Evolutionary conservation across 1,139 yeast genomes (phyloP), one percentile per base, ranked within the genome.

Genomic region (Chernovozyma aurita): DNA sequence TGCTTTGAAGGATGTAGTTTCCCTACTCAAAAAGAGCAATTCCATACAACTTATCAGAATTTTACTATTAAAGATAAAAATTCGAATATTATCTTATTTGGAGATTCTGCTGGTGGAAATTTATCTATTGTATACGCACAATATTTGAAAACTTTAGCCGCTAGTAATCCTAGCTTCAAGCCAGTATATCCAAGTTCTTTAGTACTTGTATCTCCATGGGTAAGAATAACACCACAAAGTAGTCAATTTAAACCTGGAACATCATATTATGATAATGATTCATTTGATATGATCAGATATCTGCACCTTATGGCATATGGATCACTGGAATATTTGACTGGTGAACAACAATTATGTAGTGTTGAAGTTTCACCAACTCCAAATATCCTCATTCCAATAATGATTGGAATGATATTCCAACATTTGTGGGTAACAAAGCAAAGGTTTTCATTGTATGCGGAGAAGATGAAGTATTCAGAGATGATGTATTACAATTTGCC

Each of bases 71-170:
- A 37, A 12, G 63, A 59, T 18, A 64, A 65, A 2, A 50, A 56
- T 38, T 41, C 48, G 14, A 66, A 67, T 36, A 48, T 69, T 4
- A 46, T 59, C 1, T 46, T 68, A 4, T 36, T 65, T 41, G 73
- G 73, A 1, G 73, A 67, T 46, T 64, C 71, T 0, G 71, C 72
- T 12, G 73, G 73, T 16, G 73, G 71, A 1, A 58, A 67, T 48
- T 47, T 67, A 42, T 46, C 62, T 2, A 44, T 65, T 7, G 47
- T 48, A 16, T 59, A 55, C 37, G 42, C 59, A 9, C 65, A 64
- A 43, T 56, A 48, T 33, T 47, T 65, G 45, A 52, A 54, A 17
- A 31, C 32, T 22, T 32, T 36, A 30, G 26, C n/a, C 4, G 21
- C 8, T 3, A 24, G 12, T 4, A 22, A 24, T 7, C 20, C 24